Conservation (phyloP, 768 basidiomycete genomes). For the Termitomyces sp. region DNA sequence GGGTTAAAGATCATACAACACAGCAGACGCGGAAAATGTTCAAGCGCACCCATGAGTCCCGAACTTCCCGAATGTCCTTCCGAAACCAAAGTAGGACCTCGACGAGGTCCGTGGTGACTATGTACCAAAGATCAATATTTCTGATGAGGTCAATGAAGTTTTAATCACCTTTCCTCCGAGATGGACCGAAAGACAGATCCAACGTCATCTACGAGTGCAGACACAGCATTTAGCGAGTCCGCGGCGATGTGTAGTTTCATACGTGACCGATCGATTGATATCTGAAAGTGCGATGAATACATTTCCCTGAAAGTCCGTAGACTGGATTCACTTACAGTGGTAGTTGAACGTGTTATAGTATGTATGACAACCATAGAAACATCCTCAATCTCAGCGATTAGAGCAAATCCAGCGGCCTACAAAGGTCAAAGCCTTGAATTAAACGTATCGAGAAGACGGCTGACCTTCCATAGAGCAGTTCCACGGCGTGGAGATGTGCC, state of each 20-base stretch:
- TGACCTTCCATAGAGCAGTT: conserved; percentile 61
- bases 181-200: conserved; percentile 33
- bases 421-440: background rate
- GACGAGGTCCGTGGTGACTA: conserved; percentile 21
- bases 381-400: conserved; percentile 53
- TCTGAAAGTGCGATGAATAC: conserved; percentile 27
- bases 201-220: conserved; percentile 50
- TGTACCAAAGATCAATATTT: background rate
- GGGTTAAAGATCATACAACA: background rate
- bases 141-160: conserved; percentile 9
- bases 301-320: background rate
- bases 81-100: conserved; percentile 27
- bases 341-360: conserved; percentile 26
- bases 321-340: conserved; percentile 23
- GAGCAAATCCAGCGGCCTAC: conserved; percentile 63
- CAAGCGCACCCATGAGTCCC: conserved; percentile 31
- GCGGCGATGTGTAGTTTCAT: conserved; percentile 70
- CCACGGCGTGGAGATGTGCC: conserved; percentile 25
- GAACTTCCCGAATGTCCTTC: conserved; percentile 11
- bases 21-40: background rate
- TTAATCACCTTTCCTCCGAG: conserved; percentile 17
- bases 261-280: conserved; percentile 45
- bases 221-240: conserved; percentile 60
- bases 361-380: conserved; percentile 38
- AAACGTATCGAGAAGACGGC: conserved; percentile 13